Base-by-base conservation (phyloP, 768 basidiomycete genomes). In the Mycena latifolia region DNA sequence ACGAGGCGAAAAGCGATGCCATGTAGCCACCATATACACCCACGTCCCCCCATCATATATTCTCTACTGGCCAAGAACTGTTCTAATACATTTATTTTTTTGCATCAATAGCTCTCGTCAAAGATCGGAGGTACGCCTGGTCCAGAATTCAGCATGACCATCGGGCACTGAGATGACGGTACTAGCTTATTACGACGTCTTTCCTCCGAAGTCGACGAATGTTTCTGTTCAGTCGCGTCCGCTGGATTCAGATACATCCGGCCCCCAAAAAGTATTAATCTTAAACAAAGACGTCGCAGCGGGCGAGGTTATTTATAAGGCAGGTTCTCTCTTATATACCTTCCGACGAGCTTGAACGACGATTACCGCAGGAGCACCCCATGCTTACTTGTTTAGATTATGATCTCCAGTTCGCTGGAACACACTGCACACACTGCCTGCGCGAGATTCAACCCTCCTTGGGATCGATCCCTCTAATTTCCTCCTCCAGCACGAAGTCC, bases 221-320 rank as follows among this genome's bases (percentile, higher is more conserved):
- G 91, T 94, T 41, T 79, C 83, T n/a, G 80, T 93, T 41, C 82
- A 88, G 65, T 68, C 76, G 53, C 81, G 77, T 57, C 72, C 75
- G 55, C 62, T 59, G 8, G 62, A 24, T 20, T 60, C 59, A 52
- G 59, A 43, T 67, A 72, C 73, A 67, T 75, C 61, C 69, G 73
- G 76, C 55, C 69, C 81, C 71, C 85, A 84, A 55, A 88, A 86
- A 72, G 79, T 87, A 27, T 77, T 94, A 35, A 81, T 93, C 35
- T 87, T 88, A 31, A 84, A 80, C 62, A 89, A 90, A 75, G 90
- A 93, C 70, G 84, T 94, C 62, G 77, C 83, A 53, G 83, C 84
- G 3, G 93, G 92, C 51, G 91, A 94, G 63, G 79, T 87, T 50
- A 92, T 95, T 55, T 95, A 94, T 80, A 90, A 85, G 84, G 93